Percentiles rank a stretch among this genome's conserved stretches.
Evolutionary conservation across 768 basidiomycete genomes (phyloP).

Genomic region (Sporobolomyces pararoseus): DNA sequence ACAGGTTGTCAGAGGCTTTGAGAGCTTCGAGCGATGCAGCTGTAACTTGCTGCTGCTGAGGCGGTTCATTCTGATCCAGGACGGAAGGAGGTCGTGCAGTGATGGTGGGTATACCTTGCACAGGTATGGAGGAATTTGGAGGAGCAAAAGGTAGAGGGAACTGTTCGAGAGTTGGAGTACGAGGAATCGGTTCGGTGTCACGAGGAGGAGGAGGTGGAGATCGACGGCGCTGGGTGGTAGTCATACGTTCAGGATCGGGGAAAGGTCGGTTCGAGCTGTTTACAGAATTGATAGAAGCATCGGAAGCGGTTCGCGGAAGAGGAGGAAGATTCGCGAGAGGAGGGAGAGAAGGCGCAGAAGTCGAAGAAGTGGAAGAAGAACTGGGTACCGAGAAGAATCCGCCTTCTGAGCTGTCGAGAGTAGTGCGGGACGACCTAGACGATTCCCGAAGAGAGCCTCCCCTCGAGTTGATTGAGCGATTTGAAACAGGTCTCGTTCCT

Average conservation of each 20-base stretch:
- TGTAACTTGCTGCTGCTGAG: slow-evolving; percentile 14
- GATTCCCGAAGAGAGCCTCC: slow-evolving; percentile 15
- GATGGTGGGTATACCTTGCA: slow-evolving; percentile 1
- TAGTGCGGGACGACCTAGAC: slow-evolving; percentile 10
- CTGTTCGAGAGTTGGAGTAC: slow-evolving; percentile 20
- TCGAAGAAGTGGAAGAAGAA: not conserved
- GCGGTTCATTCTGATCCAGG: not conserved
- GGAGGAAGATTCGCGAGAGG: slow-evolving; percentile 9
- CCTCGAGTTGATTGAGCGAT: not conserved
- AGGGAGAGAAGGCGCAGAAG: not conserved
- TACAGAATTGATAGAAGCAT: slow-evolving; percentile 12
- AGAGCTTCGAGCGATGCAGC: slow-evolving; percentile 72
- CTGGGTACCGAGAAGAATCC: slow-evolving; percentile 12
- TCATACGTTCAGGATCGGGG: not conserved
- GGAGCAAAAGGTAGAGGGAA: not conserved
- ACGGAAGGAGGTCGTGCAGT: slow-evolving; percentile 20
- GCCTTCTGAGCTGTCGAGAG: slow-evolving; percentile 10
- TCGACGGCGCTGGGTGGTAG: not conserved
- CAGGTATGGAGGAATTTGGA: not conserved
- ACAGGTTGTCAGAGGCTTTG: slow-evolving; percentile 76
- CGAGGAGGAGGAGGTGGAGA: slow-evolving; percentile 23
- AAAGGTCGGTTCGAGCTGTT: not conserved
- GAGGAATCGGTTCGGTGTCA: slow-evolving; percentile 2
- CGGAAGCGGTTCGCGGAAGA: slow-evolving; percentile 15
- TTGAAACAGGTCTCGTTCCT: not conserved